Evolutionary conservation across 148 eudicot genomes (phyloP).

Genomic region (Cornus kousa): DNA sequence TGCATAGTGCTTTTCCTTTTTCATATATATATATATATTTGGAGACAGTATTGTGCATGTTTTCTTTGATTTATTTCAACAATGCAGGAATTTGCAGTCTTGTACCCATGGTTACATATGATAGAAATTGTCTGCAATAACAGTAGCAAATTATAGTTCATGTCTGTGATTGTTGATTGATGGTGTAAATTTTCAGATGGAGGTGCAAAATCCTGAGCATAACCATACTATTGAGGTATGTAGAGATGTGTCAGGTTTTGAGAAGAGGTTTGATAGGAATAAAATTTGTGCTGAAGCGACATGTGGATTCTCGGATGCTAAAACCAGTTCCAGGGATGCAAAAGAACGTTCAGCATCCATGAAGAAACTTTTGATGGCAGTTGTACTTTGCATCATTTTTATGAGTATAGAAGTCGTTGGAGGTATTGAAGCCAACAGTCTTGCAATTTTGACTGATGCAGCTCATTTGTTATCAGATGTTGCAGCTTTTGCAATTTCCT

Average conservation of each 20-base stretch:
- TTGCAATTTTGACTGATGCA: slow-evolving; percentile 81
- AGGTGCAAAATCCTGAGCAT: slow-evolving; percentile 24
- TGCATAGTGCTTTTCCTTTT: too few relatives aligned
- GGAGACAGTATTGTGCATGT: neutral
- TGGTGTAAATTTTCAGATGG: slow-evolving; percentile 39
- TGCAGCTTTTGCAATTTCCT: slow-evolving; percentile 89
- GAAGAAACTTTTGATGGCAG: slow-evolving; percentile 73
- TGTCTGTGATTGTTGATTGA: neutral
- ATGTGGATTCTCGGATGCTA: slow-evolving; percentile 66
- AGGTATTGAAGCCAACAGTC: slow-evolving; percentile 90
- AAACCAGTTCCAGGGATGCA: slow-evolving; percentile 51
- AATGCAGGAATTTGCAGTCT: neutral
- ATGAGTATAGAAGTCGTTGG: slow-evolving; percentile 82
- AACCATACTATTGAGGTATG: slow-evolving; percentile 46
- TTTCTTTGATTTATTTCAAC: neutral
- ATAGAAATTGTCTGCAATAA: neutral
- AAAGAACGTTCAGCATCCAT: slow-evolving; percentile 76
- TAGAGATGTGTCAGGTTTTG: slow-evolving; percentile 22
- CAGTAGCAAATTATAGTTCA: neutral
- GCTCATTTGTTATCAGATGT: slow-evolving; percentile 91
- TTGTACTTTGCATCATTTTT: slow-evolving; percentile 66
- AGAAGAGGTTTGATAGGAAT: slow-evolving; percentile 26
- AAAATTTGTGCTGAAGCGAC: slow-evolving; percentile 60
- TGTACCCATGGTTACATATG: neutral
- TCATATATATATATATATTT: too few relatives aligned